Base-by-base conservation (phyloP, 2,329 filamentous ascomycete species). In the Erysiphe pulchra region DNA sequence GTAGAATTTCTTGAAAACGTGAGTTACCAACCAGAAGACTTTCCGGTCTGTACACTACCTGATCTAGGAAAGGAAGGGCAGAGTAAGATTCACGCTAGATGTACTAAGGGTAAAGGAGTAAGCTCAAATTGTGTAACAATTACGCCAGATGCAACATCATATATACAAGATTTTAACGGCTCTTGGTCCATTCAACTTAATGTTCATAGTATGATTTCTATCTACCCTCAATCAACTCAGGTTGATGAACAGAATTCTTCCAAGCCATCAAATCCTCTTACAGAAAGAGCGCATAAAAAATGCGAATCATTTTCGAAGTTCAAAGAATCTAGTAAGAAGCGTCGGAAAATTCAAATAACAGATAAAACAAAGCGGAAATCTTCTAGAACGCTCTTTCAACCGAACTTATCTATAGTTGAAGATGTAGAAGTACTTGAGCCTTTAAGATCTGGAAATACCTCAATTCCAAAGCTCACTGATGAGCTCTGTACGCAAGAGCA, bases 131-230 rank as follows among this genome's bases (percentile, higher is more conserved):
- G 8, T 28, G 24, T 5, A 28, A 28, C 4, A 8, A 28, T 5
- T 2, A 24, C 57, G 11, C 54, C 56, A 20, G 55, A 59, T 41
- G 54, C 56, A 2, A 49, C 55, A 16, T 59, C 58, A 9, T 55
- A 47, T 30, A 49, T 60, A 46, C 58, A 60, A 48, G 48, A 45
- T 13, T 24, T 45, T 13, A 49, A 52, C 47, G 53, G 54, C 13
- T 45, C 57, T 28, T 59, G 57, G 57, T 53, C 48, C 34, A 41
- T 52, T 24, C 48, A 54, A 44, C 51, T 55, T 14, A 56, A 52
- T 46, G 57, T 57, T 13, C 56, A 59, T 50, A 57, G 57, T 28
- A 54, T 53, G 4, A 51, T 51, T 13, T 53, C 57, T 13, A 55
- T 34, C 33, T n/a, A 34, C 9, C 7, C n/a, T 28, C 24, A 28